Evolutionary conservation across 2,329 filamentous ascomycete species (phyloP), one percentile per base, ranked within the genome.

Genomic region (Botrytis fabae): DNA sequence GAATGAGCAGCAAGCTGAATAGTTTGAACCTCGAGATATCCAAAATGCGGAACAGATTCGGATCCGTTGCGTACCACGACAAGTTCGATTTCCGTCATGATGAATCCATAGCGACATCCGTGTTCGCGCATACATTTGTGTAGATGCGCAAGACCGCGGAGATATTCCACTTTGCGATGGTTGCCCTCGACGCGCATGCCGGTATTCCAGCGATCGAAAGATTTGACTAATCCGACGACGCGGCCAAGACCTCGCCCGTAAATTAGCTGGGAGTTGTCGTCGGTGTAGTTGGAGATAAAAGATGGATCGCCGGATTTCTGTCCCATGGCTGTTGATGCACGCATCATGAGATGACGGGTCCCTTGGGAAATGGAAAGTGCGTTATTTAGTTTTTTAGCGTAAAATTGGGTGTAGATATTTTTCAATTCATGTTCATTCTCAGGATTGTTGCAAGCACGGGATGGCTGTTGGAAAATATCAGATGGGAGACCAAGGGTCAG

Each of bases 91-190:
- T 98, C 95, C 1, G 94, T 98, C 80, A 98, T 90, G 82, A 98
- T 95, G 85, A 97, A 98, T 71, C 95, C 95, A 82, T 98, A 98
- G 74, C 95, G 91, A 81, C 93, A 97, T 77, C 91, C 91, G 83
- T 97, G 93, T 83, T 97, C 94, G 82, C 95, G 94, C 94, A 98
- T 97, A 80, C 91, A 91, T 80, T 93, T 89, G 83, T 98, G 95
- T 62, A 98, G 85, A 78, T 97, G 93, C 0, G 94, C 88, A 8
- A 98, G 89, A 1, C 93, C 93, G 69, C 92, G 91, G 32, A 98
- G 91, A 84, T 98, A 98, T 83, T 95, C 91, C 73, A 97, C 93
- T 73, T 93, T 92, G 83, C 94, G 92, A 82, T 94, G 89, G 76
- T 95, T 93, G 62, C 91, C 90, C 82, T 97, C 93, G 74, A 91